Base-by-base conservation (phyloP, 176 grass and related monocot genomes). In the Carex myosuroides region DNA sequence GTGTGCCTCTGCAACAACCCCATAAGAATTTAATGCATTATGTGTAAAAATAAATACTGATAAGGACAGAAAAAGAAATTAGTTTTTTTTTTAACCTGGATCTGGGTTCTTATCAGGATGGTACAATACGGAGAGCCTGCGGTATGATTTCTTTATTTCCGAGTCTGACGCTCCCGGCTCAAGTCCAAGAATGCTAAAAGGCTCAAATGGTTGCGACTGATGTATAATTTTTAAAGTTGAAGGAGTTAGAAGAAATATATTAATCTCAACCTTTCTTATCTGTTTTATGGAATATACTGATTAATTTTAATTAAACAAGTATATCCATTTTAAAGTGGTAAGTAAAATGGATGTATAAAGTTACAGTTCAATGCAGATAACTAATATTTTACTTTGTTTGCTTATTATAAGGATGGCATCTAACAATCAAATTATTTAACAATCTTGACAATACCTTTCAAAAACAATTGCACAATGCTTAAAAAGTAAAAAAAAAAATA, bases 21-120 rank as follows among this genome's bases (percentile, higher is more conserved):
- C 44, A 32, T 84, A 10, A 50, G 14, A 2, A 85, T 64, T 83
- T 32, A 53, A 71, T 66, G 39, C 18, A 12, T n/a, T 87, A 81
- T 64, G 85, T 56, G 0, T 12, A 30, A 9, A 56, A 8, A 32
- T 32, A 77, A 56, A 56, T 56, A 54, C 46, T 12, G 37, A 44
- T 3, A 56, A 54, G 21, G 13, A 17, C 0, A 35, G 65, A 13
- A 79, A 48, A 76, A 56, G 52, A 64, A 54, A 6, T 75, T 64
- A 83, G 78, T 80, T 86, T 46, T 29, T 82, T 64, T n/a, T 86
- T 46, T 35, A 66, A 98, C 95, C 95, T 88, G 96, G 96, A 82
- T 99, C 93, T 33, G 96, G 96, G 89, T 99, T 99, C 91, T 99
- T 99, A 85, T 99, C 96, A 84, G 96, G 96, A 88, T 99, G 96